Base-by-base conservation (phyloP, 495 filamentous ascomycete species). In the Extremus antarcticus region DNA sequence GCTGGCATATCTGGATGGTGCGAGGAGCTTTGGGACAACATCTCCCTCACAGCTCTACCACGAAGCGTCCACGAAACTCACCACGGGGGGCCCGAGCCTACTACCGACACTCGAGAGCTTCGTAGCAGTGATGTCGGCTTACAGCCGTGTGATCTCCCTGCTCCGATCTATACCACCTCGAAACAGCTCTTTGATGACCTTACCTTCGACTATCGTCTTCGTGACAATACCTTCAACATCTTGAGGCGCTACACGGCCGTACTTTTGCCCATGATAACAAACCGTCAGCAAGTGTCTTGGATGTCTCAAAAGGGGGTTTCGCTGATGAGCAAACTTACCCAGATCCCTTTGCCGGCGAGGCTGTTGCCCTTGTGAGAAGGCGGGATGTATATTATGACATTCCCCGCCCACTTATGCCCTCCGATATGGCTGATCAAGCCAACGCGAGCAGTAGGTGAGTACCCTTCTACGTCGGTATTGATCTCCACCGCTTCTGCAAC, bases 321-420 rank as follows among this genome's bases (percentile, higher is more conserved):
- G n/a, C n/a, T n/a, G n/a, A n/a, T n/a, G n/a, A n/a, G n/a, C n/a
- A n/a, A n/a, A n/a, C n/a, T n/a, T n/a, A n/a, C n/a, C 91, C 91
- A 96, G 29, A 96, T 83, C 0, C 91, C 90, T 63, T 80, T 81
- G 0, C 90, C 90, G 1, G 82, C 85, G 55, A 94, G 68, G 19
- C 80, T 75, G 67, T 80, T 74, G n/a, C 40, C 45, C 50, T 68
- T 57, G 0, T 73, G 50, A 0, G 56, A 54, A 2, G 82, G 83
- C 2, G 91, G 91, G 2, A 95, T 70, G 66, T 95, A 97, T 0
- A 96, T 70, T 47, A 96, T 89, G 15, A 95, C 82, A 71, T 97
- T 97, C 2, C 91, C 91, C 0, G 91, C 91, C 63, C 84, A 95
- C 58, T 92, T 92, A 61, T 96, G 91, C 0, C 91, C 91, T 0